Conservation (phyloP, 192 early-diverging fungal genomes). For the Gigaspora rosea region DNA sequence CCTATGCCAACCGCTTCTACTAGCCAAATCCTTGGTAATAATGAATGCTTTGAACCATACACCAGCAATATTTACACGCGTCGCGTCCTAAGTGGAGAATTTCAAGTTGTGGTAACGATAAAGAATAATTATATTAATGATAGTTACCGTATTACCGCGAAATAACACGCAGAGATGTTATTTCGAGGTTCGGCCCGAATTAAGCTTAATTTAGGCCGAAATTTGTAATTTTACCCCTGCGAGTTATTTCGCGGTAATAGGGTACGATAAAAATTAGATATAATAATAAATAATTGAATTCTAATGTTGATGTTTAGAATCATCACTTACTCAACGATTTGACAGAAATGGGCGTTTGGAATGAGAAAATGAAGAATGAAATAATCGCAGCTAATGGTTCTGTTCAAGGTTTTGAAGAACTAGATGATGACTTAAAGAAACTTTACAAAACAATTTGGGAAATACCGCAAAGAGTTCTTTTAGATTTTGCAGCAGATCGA, state of each 20-base stretch:
- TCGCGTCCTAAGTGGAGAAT: slow-evolving; percentile 94
- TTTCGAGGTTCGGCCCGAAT: no score
- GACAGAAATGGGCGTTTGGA: slow-evolving; percentile 80
- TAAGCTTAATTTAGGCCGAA: no score
- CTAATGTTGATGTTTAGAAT: slow-evolving; percentile 84
- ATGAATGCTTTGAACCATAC: slow-evolving; percentile 96
- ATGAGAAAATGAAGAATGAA: slow-evolving; percentile 90
- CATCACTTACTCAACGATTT: slow-evolving; percentile 87
- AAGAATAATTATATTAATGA: neutral
- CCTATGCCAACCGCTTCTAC: slow-evolving; percentile 99
- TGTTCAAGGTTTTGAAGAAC: slow-evolving; percentile 71
- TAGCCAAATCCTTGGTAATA: slow-evolving; percentile 95
- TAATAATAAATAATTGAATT: no score
- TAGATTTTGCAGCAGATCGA: slow-evolving; percentile 97
- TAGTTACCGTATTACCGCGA: no score
- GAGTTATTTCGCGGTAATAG: no score
- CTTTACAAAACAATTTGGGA: slow-evolving; percentile 99
- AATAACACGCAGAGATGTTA: no score
- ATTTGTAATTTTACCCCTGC: no score
- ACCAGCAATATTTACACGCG: slow-evolving; percentile 95
- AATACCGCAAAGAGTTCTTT: slow-evolving; percentile 85
- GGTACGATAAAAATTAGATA: no score
- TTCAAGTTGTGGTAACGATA: slow-evolving; percentile 97
- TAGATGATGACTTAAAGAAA: slow-evolving; percentile 87
- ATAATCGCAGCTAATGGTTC: slow-evolving; percentile 94